Evolutionary conservation across 805 yeast genomes (phyloP), one percentile per base, ranked within the genome.

Genomic region (Sugiyamaella smithiae): DNA sequence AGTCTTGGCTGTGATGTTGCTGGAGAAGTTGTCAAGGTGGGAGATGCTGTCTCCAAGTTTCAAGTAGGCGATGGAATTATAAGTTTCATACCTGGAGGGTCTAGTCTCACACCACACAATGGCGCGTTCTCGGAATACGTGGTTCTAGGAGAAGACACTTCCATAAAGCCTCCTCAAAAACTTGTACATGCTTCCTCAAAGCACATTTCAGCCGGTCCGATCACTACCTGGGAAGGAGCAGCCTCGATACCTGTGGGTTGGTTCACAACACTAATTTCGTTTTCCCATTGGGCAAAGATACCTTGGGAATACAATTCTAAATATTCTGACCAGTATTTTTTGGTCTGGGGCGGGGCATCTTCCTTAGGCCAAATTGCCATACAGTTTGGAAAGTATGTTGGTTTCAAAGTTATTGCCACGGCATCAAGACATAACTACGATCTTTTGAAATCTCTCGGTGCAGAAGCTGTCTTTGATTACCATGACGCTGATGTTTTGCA

Each of bases 91-190:
- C 83, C 75, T 49, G 90, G 89, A 55, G 73, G 74, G 43, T 71
- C 70, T 49, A 62, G 61, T n/a, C 55, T 60, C 31, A 55, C 50
- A 22, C 75, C 73, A 3, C 68, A 63, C 2, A 70, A 70, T 46
- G 90, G 90, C 46, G 77, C 78, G 1, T 84, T 81, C 62, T 77
- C 81, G 31, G 79, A 83, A 50, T 78, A 80, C 56, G 71, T 70
- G 23, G 59, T 69, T 22, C 71, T 64, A 41, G 71, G 59, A 54
- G 77, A 68, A 44, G 64, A 50, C 43, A 54, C 58, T 24, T 56
- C 73, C 23, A 51, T 74, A 61, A 43, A 50, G 50, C 46, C 58
- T 52, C 51, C 61, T 46, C 32, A 41, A 4, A 49, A 59, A 22
- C 54, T 57, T 44, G 47, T 52, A 35, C 23, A 55, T 47, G 44